A percentile compares a stretch with the other conserved stretches of the same genome.
Conservation (phyloP, 345 rosid genomes). For the Salix exigua region DNA sequence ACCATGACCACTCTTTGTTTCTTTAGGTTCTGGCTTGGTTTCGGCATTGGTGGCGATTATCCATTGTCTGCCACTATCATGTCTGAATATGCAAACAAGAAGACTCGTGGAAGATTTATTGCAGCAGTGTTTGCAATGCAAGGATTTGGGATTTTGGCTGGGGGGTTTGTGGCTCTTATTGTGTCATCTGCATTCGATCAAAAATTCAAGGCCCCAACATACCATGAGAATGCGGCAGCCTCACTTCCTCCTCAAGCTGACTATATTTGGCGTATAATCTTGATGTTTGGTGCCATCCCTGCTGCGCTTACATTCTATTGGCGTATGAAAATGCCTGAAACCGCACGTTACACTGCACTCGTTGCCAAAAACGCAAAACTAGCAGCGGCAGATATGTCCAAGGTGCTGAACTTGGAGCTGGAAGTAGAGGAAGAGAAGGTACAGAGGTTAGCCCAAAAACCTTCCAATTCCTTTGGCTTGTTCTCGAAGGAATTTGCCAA, state of each 20-base stretch:
- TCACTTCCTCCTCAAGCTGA: conserved; percentile 24
- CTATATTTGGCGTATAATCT: conserved; percentile 26
- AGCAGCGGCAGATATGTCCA: conserved; percentile 29
- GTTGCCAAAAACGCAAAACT: conserved; percentile 25
- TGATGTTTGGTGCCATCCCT: conserved; percentile 28
- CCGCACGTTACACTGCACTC: conserved; percentile 27
- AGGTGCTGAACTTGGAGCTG: conserved; percentile 12
- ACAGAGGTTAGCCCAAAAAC: not conserved
- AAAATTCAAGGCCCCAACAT: conserved; percentile 6
- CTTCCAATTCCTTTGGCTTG: conserved; percentile 16
- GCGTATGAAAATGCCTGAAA: conserved; percentile 34
- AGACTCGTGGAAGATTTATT: conserved; percentile 26
- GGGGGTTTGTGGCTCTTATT: conserved; percentile 21
- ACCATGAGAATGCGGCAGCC: not conserved
- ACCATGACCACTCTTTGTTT: conserved; percentile 19
- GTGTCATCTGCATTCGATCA: conserved; percentile 15
- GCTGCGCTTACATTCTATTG: conserved; percentile 27
- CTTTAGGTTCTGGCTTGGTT: conserved; percentile 33
- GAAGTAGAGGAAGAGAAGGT: conserved; percentile 9
- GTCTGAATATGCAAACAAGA: conserved; percentile 33
- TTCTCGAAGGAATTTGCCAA: conserved; percentile 17
- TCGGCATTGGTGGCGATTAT: conserved; percentile 29
- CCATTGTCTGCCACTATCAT: conserved; percentile 30
- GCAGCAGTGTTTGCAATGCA: conserved; percentile 35
- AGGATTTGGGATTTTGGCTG: conserved; percentile 29